Conservation (phyloP, 176 grass and related monocot genomes). For the Puccinellia tenuiflora region DNA sequence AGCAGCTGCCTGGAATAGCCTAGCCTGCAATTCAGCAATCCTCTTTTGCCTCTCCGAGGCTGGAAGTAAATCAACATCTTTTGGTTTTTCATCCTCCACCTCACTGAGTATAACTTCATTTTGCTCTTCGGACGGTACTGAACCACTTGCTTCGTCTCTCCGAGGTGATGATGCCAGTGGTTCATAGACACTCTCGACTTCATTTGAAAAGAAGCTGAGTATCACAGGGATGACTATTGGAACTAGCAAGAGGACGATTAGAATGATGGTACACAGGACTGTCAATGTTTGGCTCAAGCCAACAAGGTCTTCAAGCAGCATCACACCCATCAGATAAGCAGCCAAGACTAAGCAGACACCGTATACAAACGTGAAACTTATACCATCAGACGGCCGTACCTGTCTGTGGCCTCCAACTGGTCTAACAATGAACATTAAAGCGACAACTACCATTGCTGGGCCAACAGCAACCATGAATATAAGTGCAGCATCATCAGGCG, state of each 20-base stretch:
- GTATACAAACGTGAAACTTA: constrained; percentile 82
- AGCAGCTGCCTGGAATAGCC: constrained; percentile 72
- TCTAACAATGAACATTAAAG: constrained; percentile 83
- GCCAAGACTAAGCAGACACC: constrained; percentile 68
- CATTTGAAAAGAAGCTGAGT: constrained; percentile 49
- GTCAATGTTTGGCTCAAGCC: constrained; percentile 42
- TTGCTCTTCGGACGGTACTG: constrained; percentile 29
- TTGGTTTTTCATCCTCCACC: constrained; percentile 78
- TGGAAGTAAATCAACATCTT: constrained; percentile 83
- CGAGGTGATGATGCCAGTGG: constrained; percentile 41
- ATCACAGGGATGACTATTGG: constrained; percentile 72
- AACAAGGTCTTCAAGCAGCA: constrained; percentile 78
- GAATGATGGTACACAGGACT: constrained; percentile 46
- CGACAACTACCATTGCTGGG: constrained; percentile 65
- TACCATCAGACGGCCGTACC: constrained; percentile 57
- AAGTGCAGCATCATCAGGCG: constrained; percentile 47
- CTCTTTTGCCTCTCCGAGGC: constrained; percentile 79
- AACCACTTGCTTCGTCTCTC: constrained; percentile 44
- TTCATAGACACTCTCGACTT: constrained; percentile 25
- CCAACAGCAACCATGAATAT: constrained; percentile 86
- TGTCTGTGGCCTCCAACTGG: constrained; percentile 72
- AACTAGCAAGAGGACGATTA: constrained; percentile 49
- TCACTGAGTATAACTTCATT: constrained; percentile 87
- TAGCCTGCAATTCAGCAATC: constrained; percentile 76
- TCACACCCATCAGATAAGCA: constrained; percentile 79